Percentiles rank a stretch among this genome's conserved stretches.
These are phyloP conservation scores for Elongisporangium anandrum DNA, from an alignment of 352 stramenopile genomes.

Conservation along the genomic window DNA sequence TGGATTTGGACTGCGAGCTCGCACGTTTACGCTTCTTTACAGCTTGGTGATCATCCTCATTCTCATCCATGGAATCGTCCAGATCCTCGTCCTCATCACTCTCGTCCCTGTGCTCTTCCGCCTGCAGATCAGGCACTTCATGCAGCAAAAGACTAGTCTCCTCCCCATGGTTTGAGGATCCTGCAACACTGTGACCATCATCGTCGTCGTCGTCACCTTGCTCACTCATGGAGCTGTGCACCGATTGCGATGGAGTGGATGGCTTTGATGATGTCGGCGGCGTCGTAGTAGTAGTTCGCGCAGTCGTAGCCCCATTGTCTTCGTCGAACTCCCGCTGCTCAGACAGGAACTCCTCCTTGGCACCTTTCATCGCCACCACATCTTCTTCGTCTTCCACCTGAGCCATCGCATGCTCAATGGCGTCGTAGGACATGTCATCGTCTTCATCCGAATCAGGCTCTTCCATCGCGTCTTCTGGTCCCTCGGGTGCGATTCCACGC, in stretches of 20 bases:
- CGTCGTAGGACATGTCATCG: conserved; percentile 55
- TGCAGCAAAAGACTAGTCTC: background rate
- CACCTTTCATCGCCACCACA: conserved; percentile 89
- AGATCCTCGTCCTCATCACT: conserved; percentile 13
- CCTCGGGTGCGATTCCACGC: background rate
- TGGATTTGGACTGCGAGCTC: conserved; percentile 8
- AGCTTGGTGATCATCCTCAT: conserved; percentile 35
- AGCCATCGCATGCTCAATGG: conserved; percentile 92
- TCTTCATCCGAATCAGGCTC: conserved; percentile 30
- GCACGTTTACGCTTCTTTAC: conserved; percentile 18
- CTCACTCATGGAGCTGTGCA: conserved; percentile 30
- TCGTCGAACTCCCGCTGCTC: conserved; percentile 68
- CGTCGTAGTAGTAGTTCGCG: conserved; percentile 5
- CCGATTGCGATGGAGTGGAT: conserved; percentile 28
- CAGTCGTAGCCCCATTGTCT: conserved; percentile 19
- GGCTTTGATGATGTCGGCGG: conserved; percentile 24
- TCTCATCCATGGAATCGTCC: conserved; percentile 23
- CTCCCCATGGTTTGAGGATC: background rate
- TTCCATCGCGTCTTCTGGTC: conserved; percentile 20
- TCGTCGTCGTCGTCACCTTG: conserved; percentile 28
- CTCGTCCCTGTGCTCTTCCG: conserved; percentile 15
- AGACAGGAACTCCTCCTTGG: conserved; percentile 45
- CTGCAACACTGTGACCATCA: conserved; percentile 2
- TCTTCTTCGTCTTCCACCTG: conserved; percentile 95
- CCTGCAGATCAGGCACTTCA: conserved; percentile 4